Evolutionary conservation across 768 basidiomycete species (phyloP).

Genomic region (Hemileccinum impolitum): DNA sequence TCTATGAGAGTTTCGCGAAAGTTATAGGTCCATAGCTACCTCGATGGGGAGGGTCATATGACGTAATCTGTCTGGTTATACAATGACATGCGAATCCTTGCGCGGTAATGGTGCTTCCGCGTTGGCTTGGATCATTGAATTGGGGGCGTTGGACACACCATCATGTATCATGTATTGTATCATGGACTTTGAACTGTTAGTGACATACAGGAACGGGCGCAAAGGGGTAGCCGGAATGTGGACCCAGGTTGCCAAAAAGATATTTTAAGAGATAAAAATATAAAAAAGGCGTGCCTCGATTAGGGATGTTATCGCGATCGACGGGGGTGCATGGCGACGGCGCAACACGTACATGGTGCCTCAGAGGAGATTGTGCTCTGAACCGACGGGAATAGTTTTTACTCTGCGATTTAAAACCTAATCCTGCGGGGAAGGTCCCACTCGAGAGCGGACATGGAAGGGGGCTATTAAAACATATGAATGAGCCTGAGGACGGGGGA

Average conservation of each 20-base stretch:
- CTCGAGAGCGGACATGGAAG: slow-evolving; percentile 9
- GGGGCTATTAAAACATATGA: slow-evolving; percentile 7
- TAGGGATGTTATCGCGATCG: slow-evolving; percentile 30
- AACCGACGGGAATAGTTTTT: slow-evolving; percentile 34
- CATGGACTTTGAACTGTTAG: too few species aligned
- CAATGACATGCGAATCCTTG: not conserved
- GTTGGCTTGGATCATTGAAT: not conserved
- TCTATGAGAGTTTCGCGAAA: slow-evolving; percentile 2
- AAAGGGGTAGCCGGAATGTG: slow-evolving; percentile 8
- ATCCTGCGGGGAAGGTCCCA: slow-evolving; percentile 19
- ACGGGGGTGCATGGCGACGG: slow-evolving; percentile 17
- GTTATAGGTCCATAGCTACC: not conserved
- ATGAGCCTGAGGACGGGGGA: slow-evolving; percentile 5
- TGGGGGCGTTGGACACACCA: not conserved
- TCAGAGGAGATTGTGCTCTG: slow-evolving; percentile 56
- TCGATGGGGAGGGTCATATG: slow-evolving; percentile 8
- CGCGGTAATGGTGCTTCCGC: not conserved
- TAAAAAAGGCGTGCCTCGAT: slow-evolving; percentile 22
- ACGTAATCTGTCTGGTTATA: slow-evolving; percentile 2
- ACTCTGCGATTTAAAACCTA: slow-evolving; percentile 6
- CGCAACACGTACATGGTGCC: slow-evolving; percentile 35
- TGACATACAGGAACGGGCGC: slow-evolving; percentile 11
- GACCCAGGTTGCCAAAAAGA: slow-evolving; percentile 1
- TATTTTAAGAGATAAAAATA: not conserved
- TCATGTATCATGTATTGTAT: slow-evolving; percentile 9